Percentiles rank a stretch among this genome's conserved stretches.
These are phyloP conservation scores for Pulveroboletus frians DNA, from an alignment of 768 basidiomycete genomes.

Conservation along the genomic window DNA sequence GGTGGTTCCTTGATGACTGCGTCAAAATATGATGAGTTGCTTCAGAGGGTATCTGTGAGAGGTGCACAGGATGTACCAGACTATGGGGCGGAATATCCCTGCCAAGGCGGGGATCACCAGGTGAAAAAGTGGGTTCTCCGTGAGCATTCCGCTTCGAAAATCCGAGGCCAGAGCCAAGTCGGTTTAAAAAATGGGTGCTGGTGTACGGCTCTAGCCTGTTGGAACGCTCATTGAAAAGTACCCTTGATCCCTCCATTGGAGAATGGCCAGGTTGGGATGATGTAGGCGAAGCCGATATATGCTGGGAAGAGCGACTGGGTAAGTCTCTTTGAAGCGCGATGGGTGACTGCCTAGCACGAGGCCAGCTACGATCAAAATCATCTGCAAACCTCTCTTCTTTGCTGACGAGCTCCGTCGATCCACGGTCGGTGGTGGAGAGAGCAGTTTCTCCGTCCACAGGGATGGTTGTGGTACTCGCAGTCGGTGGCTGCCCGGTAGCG, in stretches of 20 bases:
- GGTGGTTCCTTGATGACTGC: constrained; percentile 17
- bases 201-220: constrained; percentile 85
- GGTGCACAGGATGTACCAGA: constrained; percentile 41
- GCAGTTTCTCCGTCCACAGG: constrained; percentile 12
- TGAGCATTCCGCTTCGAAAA: constrained; percentile 39
- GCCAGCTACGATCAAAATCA: constrained; percentile 96
- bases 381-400: constrained; percentile 90
- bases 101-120: constrained; percentile 40
- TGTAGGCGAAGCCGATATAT: constrained; percentile 31
- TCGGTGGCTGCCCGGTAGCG: constrained; percentile 28
- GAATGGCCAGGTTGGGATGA: constrained; percentile 40
- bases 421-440: constrained; percentile 19
- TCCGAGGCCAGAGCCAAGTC: constrained; percentile 34
- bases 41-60: constrained; percentile 52
- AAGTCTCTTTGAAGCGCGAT: constrained; percentile 39
- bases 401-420: constrained; percentile 44
- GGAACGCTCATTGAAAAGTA: constrained; percentile 93
- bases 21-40: constrained; percentile 11
- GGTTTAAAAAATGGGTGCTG: constrained; percentile 41
- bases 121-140: constrained; percentile 36
- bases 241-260: constrained; percentile 57
- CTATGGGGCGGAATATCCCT: constrained; percentile 45
- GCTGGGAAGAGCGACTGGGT: constrained; percentile 28
- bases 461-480: constrained; percentile 12
- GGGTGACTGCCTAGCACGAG: constrained; percentile 57